Evolutionary conservation across 2,329 filamentous ascomycete genomes (phyloP).

Genomic region (Sporothrix curviconia): DNA sequence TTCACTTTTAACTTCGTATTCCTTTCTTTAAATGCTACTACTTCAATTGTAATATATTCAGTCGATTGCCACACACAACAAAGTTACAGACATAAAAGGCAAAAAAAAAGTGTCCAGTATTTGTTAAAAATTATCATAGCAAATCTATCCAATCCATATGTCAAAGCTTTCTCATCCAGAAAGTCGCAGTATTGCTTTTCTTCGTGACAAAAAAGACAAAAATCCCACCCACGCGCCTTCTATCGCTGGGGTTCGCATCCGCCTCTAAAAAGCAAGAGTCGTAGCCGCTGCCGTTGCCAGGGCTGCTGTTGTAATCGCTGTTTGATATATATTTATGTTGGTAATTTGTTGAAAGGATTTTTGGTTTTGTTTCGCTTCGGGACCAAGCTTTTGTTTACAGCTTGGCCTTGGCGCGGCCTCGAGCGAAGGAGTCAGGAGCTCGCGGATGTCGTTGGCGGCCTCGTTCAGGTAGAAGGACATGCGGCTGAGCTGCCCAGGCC

Average conservation of each 20-base stretch:
- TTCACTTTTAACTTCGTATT: neutral
- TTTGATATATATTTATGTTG: neutral
- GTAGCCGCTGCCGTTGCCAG: neutral
- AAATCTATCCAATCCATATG: slow-evolving; percentile 4
- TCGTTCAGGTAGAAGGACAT: slow-evolving; percentile 97
- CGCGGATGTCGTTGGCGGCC: slow-evolving; percentile 82
- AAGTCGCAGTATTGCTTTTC: no score
- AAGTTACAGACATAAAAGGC: neutral
- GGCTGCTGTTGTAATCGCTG: no score
- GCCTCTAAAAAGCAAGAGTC: neutral
- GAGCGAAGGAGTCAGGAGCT: slow-evolving; percentile 74
- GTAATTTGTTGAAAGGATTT: no score
- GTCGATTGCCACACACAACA: no score
- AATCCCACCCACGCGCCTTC: neutral
- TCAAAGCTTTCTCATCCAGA: neutral
- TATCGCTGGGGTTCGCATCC: no score
- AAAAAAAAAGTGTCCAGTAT: neutral
- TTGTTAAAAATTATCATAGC: neutral
- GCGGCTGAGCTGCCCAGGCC: slow-evolving; percentile 76
- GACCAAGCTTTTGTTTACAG: slow-evolving; percentile 45
- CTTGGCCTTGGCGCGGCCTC: slow-evolving; percentile 75
- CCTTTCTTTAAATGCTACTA: no score
- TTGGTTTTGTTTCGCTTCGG: neutral
- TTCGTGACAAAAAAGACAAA: neutral
- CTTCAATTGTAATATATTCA: no score